Evolutionary conservation across 1,284 basidiomycete genomes (phyloP).

Genomic region (Ustilago esculenta): DNA sequence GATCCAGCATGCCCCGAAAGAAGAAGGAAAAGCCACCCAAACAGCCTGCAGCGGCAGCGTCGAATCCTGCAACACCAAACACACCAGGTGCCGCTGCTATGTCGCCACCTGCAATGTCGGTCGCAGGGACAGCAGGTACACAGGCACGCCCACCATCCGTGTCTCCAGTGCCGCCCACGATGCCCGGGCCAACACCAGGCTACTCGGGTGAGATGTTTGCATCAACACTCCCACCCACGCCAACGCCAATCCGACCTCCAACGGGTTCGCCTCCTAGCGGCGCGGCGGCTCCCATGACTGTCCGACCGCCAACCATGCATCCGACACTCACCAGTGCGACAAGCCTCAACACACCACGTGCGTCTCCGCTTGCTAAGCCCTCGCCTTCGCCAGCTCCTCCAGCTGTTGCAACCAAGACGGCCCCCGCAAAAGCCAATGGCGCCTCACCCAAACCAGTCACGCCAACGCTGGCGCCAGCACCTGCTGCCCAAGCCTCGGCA

Average conservation of each 20-base stretch:
- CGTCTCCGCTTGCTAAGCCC: constrained; percentile 16
- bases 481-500: constrained; percentile 4
- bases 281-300: constrained; percentile 5
- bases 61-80: constrained; percentile 9
- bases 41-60: constrained; percentile 6
- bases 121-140: neutral
- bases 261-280: constrained; percentile 9
- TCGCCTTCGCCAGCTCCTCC: constrained; percentile 20
- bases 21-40: constrained; percentile 44
- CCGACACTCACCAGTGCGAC: constrained; percentile 38
- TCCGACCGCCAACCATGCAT: constrained; percentile 39
- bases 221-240: constrained; percentile 32
- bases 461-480: too few species aligned
- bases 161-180: constrained; percentile 21
- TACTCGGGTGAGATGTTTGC: constrained; percentile 35
- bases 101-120: neutral
- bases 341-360: constrained; percentile 41
- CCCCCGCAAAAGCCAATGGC: constrained; percentile 15
- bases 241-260: constrained; percentile 15
- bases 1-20: constrained; percentile 23
- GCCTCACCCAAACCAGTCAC: neutral
- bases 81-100: constrained; percentile 1
- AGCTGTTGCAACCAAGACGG: constrained; percentile 3
- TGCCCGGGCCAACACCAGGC: constrained; percentile 39
- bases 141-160: constrained; percentile 15